Percentiles rank a stretch among this genome's conserved stretches.
Evolutionary conservation across 306 rosid genomes (phyloP).

Genomic region (Coriaria nepalensis): DNA sequence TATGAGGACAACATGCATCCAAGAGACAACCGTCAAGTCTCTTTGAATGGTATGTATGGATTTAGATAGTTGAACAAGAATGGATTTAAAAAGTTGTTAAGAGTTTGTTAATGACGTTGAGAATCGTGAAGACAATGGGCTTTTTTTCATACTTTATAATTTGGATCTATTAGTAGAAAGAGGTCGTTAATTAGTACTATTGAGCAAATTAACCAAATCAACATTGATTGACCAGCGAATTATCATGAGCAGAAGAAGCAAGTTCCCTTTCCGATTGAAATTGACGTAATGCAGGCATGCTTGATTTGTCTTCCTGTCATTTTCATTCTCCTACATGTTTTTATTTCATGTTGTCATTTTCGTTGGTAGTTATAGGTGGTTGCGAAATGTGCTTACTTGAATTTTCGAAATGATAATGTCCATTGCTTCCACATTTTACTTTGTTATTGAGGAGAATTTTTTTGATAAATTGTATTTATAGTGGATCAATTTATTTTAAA

Average conservation of each 20-base stretch:
- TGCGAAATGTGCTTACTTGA: constrained; percentile 3
- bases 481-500: too few relatives aligned
- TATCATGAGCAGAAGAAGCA: too few relatives aligned
- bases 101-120: constrained; percentile 55
- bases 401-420: too few relatives aligned
- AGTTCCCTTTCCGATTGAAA: neutral
- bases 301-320: neutral
- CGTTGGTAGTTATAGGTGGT: constrained; percentile 39
- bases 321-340: neutral
- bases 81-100: constrained; percentile 29
- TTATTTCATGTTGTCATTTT: constrained; percentile 25
- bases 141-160: too few relatives aligned
- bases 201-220: constrained; percentile 6
- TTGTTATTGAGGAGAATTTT: too few relatives aligned
- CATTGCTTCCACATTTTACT: too few relatives aligned
- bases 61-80: constrained; percentile 57
- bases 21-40: constrained; percentile 18
- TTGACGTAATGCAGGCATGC: neutral
- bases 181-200: constrained; percentile 6
- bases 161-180: too few relatives aligned
- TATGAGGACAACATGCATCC: too few relatives aligned
- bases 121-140: constrained; percentile 8
- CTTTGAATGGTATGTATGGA: constrained; percentile 25
- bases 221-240: neutral
- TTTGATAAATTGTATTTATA: too few relatives aligned